These are phyloP conservation scores for Cercospora sp. DNA, from an alignment of 2,329 filamentous ascomycete genomes.

Conservation along the genomic window DNA sequence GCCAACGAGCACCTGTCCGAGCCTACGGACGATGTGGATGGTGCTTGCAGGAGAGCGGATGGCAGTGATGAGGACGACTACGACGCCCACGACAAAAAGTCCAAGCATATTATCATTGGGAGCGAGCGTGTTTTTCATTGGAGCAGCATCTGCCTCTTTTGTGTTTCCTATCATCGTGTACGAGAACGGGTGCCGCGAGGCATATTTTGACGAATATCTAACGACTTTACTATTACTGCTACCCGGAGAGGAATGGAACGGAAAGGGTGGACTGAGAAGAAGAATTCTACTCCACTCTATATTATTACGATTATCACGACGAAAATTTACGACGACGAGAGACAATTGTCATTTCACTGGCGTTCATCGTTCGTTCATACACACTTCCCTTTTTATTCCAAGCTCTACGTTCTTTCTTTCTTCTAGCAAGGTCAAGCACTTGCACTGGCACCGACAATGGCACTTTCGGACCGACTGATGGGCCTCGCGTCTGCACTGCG, in stretches of 20 bases:
- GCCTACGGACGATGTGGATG: conserved; percentile 46
- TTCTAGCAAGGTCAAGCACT: too few species aligned
- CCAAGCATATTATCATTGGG: neutral
- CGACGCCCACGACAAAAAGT: neutral
- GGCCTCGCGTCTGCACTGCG: too few species aligned
- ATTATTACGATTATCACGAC: neutral
- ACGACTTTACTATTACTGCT: neutral
- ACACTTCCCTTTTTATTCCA: too few species aligned
- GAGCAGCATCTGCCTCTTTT: neutral
- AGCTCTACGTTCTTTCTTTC: too few species aligned
- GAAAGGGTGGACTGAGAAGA: neutral
- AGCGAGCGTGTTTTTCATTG: neutral
- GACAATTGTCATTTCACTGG: neutral
- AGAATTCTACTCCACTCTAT: neutral
- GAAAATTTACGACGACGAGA: neutral
- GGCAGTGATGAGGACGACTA: conserved; percentile 25
- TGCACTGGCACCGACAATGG: too few species aligned
- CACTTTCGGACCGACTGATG: too few species aligned
- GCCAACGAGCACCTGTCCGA: conserved; percentile 40
- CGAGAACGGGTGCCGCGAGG: conserved; percentile 31
- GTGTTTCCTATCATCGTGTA: neutral
- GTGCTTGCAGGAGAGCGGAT: conserved; percentile 47
- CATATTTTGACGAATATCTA: conserved; percentile 22
- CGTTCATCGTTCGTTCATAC: neutral
- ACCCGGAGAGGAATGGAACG: too few species aligned